Evolutionary conservation across 2,329 filamentous ascomycete species (phyloP), one percentile per base, ranked within the genome.

Genomic region (Botrytis deweyae): DNA sequence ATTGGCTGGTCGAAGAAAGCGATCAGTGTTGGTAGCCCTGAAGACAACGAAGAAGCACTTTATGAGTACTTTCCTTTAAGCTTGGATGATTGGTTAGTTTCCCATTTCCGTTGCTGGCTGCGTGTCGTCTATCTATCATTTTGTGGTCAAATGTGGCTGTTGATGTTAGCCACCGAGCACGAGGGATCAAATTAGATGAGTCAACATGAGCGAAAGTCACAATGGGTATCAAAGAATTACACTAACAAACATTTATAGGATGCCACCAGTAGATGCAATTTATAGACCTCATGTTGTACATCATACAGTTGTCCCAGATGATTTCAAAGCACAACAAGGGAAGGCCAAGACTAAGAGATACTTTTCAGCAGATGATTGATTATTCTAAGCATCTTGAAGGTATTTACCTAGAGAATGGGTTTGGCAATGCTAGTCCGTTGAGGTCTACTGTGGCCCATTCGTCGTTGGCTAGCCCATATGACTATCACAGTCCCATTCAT

Each of bases 1-100:
- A 65, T 66, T 18, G 62, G 66, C 25, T 25, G 77, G 80, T 64
- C 86, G 73, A 75, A 69, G 68, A 77, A 76, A 72, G 61, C 68
- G 86, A 77, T 67, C 75, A 49, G 87, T 88, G 58, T 72, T 33
- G 59, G 40, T 80, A 91, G 91, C 80, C 87, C 92, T 49, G 84
- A 90, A 76, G 94, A 97, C 78, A 92, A 91, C 78, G 91, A 91
- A 0, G 95, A 98, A 82, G 85, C 95, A 77, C 85, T 98, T 29
- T 98, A 98, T 81, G 95, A 98, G 83, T 98, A 98, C 81, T 98
- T 98, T 77, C 95, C 95, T 0, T 86, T 98, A 25, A 94, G 92
- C 67, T 84, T 97, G 74, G 94, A 98, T 81, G 95, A 98, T 80
- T 98, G 92, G 92, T 81, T 74, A 88, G 81, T 79, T 83, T 44